Percentiles rank a stretch among this genome's conserved stretches.
phyloP scores from a whole-genome alignment of 202 grass and related monocot genomes.

The Setaria italica region DNA sequence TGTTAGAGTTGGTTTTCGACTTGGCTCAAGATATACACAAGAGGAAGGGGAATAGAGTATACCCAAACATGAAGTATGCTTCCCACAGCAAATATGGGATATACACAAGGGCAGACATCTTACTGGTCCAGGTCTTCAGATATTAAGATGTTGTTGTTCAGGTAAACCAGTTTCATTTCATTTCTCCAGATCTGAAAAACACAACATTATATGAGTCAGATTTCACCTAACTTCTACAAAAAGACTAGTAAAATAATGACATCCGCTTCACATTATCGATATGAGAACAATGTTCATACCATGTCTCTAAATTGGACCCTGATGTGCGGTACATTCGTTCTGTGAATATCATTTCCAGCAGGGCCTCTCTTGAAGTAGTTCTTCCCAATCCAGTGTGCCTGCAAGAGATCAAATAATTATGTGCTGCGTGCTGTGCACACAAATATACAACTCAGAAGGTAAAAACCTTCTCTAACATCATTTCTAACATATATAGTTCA shows the following conservation, averaged over 20 bases:
- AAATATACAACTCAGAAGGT: conserved; percentile 34
- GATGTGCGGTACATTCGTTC: conserved; percentile 94
- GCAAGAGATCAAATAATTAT: conserved; percentile 39
- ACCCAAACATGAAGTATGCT: conserved; percentile 37
- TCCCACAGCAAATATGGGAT: conserved; percentile 24
- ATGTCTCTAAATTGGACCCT: conserved; percentile 84
- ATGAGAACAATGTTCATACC: conserved; percentile 56
- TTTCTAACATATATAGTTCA: conserved; percentile 24
- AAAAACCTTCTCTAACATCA: conserved; percentile 17
- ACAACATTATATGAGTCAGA: conserved; percentile 3
- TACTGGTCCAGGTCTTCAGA: conserved; percentile 79
- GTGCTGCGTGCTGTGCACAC: neutral
- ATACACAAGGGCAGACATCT: conserved; percentile 33
- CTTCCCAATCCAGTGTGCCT: conserved; percentile 97
- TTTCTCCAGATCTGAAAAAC: conserved; percentile 93
- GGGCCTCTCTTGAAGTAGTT: conserved; percentile 84
- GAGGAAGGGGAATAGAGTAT: conserved; percentile 16
- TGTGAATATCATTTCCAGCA: conserved; percentile 90
- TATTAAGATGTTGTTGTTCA: conserved; percentile 63
- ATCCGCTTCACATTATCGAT: conserved; percentile 4
- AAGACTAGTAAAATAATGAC: neutral
- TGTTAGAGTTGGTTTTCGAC: conserved; percentile 7
- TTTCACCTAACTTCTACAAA: neutral
- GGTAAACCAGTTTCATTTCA: conserved; percentile 89
- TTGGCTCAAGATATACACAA: neutral